Base-by-base conservation (phyloP, 331 rosid species). In the Telfairia occidentalis region DNA sequence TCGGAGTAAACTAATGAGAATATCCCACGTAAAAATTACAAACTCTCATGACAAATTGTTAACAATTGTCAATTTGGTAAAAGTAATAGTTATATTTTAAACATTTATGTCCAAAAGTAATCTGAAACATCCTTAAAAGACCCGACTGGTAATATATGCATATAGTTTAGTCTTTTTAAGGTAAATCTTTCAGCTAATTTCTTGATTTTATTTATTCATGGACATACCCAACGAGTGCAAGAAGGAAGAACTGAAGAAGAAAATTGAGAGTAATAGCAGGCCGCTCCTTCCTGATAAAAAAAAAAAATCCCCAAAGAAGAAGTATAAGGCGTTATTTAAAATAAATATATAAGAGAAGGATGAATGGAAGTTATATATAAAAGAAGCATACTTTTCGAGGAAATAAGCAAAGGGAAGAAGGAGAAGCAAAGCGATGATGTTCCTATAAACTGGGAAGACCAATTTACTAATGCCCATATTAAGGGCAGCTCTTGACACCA, bases 381-480 rank as follows among this genome's bases (percentile, higher is more conserved):
- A 32, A 7, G 69, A 15, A 49, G 24, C 43, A 9, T 73, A 92
- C 98, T 91, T 94, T 82, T 94, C 98, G 10, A 94, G 81, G 80
- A 91, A 91, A 80, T 87, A 94, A 0, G 98, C 98, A 65, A 94
- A 94, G 35, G 98, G 98, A 18, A 84, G 80, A 40, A 94, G 97
- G 5, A 94, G 85, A 52, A 94, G 88, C 16, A 94, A 67, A 70
- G 98, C 98, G 13, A 94, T 91, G 46, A 91, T 78, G 83, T 94
- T 94, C 16, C 98, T 81, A 79, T 94, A 94, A 66, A 94, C 98
- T 0, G 95, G 98, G 84, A 89, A 94, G 35, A 94, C 98, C 4
- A 94, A 92, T 79, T 94, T 94, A 81, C 96, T 88, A 42, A 94
- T 77, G 80, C 98, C 98, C 98, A 94, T 94, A 79, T 94, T 94